phyloP scores from a whole-genome alignment of 208 protist species.

The Trypanosoma vivax region DNA sequence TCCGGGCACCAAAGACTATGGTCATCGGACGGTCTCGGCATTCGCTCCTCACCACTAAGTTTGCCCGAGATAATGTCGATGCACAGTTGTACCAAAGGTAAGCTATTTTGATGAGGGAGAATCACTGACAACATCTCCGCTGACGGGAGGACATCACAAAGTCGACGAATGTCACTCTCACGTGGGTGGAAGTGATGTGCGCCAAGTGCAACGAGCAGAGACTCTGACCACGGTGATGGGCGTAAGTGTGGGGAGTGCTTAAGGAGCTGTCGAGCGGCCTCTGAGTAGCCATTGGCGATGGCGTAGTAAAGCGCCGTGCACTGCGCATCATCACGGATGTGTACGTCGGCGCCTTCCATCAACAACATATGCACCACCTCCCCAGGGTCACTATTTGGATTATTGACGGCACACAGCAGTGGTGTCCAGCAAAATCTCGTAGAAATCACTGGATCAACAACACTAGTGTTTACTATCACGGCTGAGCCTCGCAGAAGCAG shows the following conservation, averaged over 20 bases:
- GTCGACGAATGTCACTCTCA: constrained; percentile 60
- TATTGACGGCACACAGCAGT: constrained; percentile 86
- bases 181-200: constrained; percentile 61
- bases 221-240: constrained; percentile 47
- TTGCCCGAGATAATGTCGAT: constrained; percentile 61
- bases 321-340: constrained; percentile 59
- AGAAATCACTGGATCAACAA: constrained; percentile 45
- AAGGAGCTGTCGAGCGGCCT: constrained; percentile 46
- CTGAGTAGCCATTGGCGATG: constrained; percentile 82
- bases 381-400: constrained; percentile 70
- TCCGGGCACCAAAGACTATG: constrained; percentile 15
- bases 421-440: constrained; percentile 75
- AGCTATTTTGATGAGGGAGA: constrained; percentile 27
- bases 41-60: constrained; percentile 34
- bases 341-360: constrained; percentile 56
- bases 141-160: constrained; percentile 51
- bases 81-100: constrained; percentile 39
- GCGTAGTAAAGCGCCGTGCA: constrained; percentile 86
- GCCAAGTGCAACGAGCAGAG: constrained; percentile 70
- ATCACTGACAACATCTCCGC: constrained; percentile 49
- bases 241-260: constrained; percentile 42
- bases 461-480: constrained; percentile 64
- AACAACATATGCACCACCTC: constrained; percentile 66
- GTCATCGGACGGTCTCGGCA: constrained; percentile 11
- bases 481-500: constrained; percentile 66